Base-by-base conservation (phyloP, 192 early-diverging fungal species). In the Kickxella alabastrina region DNA sequence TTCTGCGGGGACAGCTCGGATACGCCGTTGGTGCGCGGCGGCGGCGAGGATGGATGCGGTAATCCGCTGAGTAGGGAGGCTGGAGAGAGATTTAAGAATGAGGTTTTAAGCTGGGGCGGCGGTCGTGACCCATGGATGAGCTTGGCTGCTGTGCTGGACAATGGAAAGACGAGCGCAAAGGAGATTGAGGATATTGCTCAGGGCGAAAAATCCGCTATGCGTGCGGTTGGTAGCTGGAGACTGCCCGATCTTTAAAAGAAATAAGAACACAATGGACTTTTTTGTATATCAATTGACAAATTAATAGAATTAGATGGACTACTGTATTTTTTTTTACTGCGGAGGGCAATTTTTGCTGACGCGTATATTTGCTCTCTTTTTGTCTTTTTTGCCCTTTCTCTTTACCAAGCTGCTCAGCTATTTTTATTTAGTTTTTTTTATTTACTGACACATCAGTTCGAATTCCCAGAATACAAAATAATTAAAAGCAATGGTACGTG, bases 101-200 rank as follows among this genome's bases (percentile, higher is more conserved):
- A 94, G 60, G 68, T 99, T 19, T 69, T 97, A 44, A 66, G 85
- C 41, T 93, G 92, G 91, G 97, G 97, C 24, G 97, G 97, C 12
- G 92, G 89, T 3, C 79, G 90, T 28, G 89, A 95, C 71, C 93
- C 93, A 4, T 97, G 92, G 91, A 50, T 79, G 46, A 85, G 86
- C 29, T 57, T 91, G 15, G 86, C 83, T 0, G 73, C 79, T 4
- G 66, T 87, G 22, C 58, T 91, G 14, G 78, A 82, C 37, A 85
- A 76, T 31, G 73, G 73, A 18, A 35, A 29, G 9, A 55, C 51
- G 18, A 28, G 52, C 3, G 27, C 34, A 31, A 31, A 34, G 22
- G 73, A 76, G 17, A 45, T 76, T 24, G 66, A 76, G 31, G 73
- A 65, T 17, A 65, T 90, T 14, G 55, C 62, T 6, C 54, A 65